Base-by-base conservation (phyloP, 108 stramenopile species). In the Pseudonitzschia pungens region DNA sequence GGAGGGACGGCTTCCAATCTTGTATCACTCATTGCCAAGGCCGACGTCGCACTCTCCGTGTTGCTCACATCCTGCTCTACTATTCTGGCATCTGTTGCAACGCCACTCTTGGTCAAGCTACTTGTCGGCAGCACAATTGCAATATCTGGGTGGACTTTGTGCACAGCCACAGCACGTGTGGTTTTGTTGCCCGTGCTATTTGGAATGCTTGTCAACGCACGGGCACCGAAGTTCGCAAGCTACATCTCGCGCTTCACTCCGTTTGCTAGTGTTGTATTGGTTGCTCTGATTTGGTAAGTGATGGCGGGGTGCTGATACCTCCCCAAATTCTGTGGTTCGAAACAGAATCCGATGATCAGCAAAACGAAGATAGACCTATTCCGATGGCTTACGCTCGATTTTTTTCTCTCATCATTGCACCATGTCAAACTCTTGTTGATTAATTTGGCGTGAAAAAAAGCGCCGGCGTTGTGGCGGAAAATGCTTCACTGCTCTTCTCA, bases 1-100 rank as follows among this genome's bases (percentile, higher is more conserved):
- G 98, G 98, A 27, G 98, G 96, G n/a, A 96, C 96, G 10, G 96
- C 96, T 1, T 91, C 89, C 53, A 98, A 98, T 77, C 77, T 98
- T 10, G 96, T 98, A 5, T 81, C 91, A 16, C 77, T 98, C 12
- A 93, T 98, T 74, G 96, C 96, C 28, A 80, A 87, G n/a, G 98
- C 96, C n/a, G 92, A 97, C 82, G 95, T 98, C 11, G 96, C 96
- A 12, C 83, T 98, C 3, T 85, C 84, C 20, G 94, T 97, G 15
- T 28, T 95, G 11, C 78, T 98, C 64, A 98, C 98, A 10, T 78
- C 95, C 0, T 90, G 87, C 56, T 96, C 96, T 32, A 97, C 98
- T 11, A 70, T 97, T 4, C 63, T 94, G 51, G 98, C 98, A 5
- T 81, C 91, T 15, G 79, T 86, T 20, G 78, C 87, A 29, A 98